phyloP scores from a whole-genome alignment of 805 yeast species.

The Pichia phayaonensis region DNA sequence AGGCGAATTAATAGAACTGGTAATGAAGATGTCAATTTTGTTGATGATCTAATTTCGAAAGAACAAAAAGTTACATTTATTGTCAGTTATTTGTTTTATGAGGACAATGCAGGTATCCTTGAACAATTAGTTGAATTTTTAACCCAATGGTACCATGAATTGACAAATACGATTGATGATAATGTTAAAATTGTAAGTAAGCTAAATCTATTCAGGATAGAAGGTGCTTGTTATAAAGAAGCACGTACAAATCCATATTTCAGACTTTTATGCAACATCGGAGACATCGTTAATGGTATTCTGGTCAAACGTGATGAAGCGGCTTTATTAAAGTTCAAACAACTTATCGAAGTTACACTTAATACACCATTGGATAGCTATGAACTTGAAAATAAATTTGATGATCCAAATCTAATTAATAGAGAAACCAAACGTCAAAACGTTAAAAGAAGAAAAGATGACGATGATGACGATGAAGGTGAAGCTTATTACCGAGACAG shows the following conservation, averaged over 20 bases:
- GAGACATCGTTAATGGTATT: conserved; percentile 16
- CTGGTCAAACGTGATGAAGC: conserved; percentile 5
- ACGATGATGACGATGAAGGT: conserved; percentile 1
- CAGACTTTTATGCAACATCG: conserved; percentile 18
- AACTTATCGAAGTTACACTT: conserved; percentile 15
- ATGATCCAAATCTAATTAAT: conserved; percentile 8
- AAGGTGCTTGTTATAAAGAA: conserved; percentile 5
- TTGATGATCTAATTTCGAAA: conserved; percentile 14
- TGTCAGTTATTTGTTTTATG: conserved; percentile 25
- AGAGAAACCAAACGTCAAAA: neutral
- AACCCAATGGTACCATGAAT: conserved; percentile 13
- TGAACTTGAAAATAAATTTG: conserved; percentile 17
- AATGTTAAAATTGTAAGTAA: conserved; percentile 1
- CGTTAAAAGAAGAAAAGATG: neutral
- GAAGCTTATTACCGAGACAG: conserved; percentile 9
- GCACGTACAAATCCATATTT: conserved; percentile 12
- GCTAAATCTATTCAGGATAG: conserved; percentile 3
- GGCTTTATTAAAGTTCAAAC: conserved; percentile 8
- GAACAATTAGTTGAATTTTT: conserved; percentile 32
- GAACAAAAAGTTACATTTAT: conserved; percentile 20
- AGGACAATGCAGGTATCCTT: conserved; percentile 39
- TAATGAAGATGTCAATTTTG: conserved; percentile 14
- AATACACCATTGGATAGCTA: conserved; percentile 19
- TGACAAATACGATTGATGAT: neutral
- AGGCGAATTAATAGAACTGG: conserved; percentile 16